Base-by-base conservation (phyloP, 2,329 filamentous ascomycete genomes). In the Byssochlamys sp. region DNA sequence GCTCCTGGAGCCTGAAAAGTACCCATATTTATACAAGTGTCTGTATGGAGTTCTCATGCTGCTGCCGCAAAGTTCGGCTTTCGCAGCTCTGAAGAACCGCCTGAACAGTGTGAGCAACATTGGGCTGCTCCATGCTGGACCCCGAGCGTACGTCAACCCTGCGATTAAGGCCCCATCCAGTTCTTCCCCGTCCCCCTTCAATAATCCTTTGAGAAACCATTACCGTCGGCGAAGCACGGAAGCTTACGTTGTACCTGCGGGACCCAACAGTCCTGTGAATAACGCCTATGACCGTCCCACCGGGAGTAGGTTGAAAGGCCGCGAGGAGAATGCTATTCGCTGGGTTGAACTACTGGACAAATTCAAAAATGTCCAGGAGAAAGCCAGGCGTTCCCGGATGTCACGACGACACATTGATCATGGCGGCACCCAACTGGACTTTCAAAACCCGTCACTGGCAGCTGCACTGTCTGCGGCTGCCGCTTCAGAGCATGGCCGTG, bases 41-140 rank as follows among this genome's bases (percentile, higher is more conserved):
- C 84, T 99, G 53, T 99, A 97, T 68, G 94, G 94, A 9, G 83
- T 99, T 52, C 80, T 99, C 56, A 99, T 99, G 94, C 86, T 99
- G 19, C 82, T 99, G n/a, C 94, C 94, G 0, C 94, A 99, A 75
- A 97, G 92, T 14, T 95, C 91, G 28, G 95, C 94, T 7, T 99
- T 99, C 75, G 94, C 91, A 28, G 92, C 94, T 2, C 80, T 99
- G 58, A 97, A 96, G 72, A 99, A 99, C 70, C 86, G 94, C 49
- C 81, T 99, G 54, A 97, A 97, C 74, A 96, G 90, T 73, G 94
- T 99, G 64, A 95, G 90, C 77, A 91, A 94, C 55, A 97, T 99
- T 70, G 94, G 92, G 50, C 95, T 96, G 72, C 78, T 99, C 60
- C 92, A 97, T 70, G 87, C 89, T 63, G 86, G 87, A 61, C 88